phyloP scores from a whole-genome alignment of 176 grass and related monocot genomes.

The Metroxylon sagu region DNA sequence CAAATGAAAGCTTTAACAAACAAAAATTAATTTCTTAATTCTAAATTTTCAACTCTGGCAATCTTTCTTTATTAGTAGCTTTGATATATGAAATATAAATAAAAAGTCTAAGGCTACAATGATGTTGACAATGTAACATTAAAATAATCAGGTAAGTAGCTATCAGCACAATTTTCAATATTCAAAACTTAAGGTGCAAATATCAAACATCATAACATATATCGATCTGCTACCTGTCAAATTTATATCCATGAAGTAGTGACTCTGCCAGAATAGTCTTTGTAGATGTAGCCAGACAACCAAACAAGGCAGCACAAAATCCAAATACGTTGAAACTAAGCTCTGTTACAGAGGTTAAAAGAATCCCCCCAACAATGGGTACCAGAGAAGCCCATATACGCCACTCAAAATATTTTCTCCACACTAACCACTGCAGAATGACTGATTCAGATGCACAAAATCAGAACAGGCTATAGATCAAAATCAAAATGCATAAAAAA shows the following conservation, averaged over 20 bases:
- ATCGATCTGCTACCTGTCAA: slow-evolving; percentile 59
- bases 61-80: too few relatives aligned
- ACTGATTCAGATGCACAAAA: slow-evolving; percentile 31
- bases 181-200: too few relatives aligned
- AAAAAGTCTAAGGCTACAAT: too few relatives aligned
- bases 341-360: slow-evolving; percentile 84
- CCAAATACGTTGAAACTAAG: slow-evolving; percentile 97
- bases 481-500: neutral
- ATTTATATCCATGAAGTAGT: slow-evolving; percentile 91
- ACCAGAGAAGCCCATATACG: slow-evolving; percentile 87
- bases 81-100: too few relatives aligned
- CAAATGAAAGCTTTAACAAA: too few relatives aligned
- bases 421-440: slow-evolving; percentile 92
- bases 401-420: slow-evolving; percentile 87
- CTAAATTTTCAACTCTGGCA: too few relatives aligned
- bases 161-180: too few relatives aligned
- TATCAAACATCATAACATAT: too few relatives aligned
- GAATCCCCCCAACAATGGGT: slow-evolving; percentile 92
- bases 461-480: neutral
- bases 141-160: too few relatives aligned
- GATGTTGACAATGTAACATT: too few relatives aligned
- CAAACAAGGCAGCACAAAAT: slow-evolving; percentile 88
- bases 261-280: slow-evolving; percentile 97
- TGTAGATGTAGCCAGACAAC: slow-evolving; percentile 89
- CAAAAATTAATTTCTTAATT: too few relatives aligned